Evolutionary conservation across 176 grass and related monocot species (phyloP).

Genomic region (Elymus sibiricus): DNA sequence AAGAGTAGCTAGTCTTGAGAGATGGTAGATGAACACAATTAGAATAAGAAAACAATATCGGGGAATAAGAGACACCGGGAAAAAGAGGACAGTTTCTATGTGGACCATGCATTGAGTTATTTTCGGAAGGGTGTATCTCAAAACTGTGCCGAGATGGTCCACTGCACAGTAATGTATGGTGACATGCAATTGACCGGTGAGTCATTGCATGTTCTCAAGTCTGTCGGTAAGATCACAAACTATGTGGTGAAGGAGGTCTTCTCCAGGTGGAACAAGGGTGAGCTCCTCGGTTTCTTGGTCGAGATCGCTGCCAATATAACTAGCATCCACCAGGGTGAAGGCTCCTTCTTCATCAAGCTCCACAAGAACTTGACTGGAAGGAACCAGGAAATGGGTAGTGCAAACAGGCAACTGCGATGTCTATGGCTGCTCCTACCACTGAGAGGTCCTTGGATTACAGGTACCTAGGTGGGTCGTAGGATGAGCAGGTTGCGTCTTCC

Average conservation of each 20-base stretch:
- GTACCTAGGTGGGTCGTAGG: slow-evolving; percentile 70
- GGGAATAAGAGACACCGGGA: no score
- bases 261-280: slow-evolving; percentile 79
- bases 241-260: slow-evolving; percentile 67
- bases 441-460: no score
- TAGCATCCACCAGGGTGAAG: slow-evolving; percentile 53
- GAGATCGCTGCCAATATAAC: slow-evolving; percentile 82
- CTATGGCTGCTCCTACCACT: no score
- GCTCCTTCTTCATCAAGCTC: slow-evolving; percentile 70
- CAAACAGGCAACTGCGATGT: slow-evolving; percentile 73
- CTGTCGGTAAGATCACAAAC: slow-evolving; percentile 67
- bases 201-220: slow-evolving; percentile 71
- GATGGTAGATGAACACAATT: no score
- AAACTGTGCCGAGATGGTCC: slow-evolving; percentile 84
- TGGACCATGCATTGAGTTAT: no score
- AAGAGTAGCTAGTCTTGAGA: no score
- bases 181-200: slow-evolving; percentile 77
- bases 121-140: slow-evolving; percentile 62
- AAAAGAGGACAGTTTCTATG: no score
- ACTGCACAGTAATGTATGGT: slow-evolving; percentile 74
- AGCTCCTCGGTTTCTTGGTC: slow-evolving; percentile 75
- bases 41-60: no score
- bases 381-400: slow-evolving; percentile 75
- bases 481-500: slow-evolving; percentile 53
- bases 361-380: slow-evolving; percentile 70